phyloP scores from a whole-genome alignment of 305 asterid genomes.

The Ajuga reptans region DNA sequence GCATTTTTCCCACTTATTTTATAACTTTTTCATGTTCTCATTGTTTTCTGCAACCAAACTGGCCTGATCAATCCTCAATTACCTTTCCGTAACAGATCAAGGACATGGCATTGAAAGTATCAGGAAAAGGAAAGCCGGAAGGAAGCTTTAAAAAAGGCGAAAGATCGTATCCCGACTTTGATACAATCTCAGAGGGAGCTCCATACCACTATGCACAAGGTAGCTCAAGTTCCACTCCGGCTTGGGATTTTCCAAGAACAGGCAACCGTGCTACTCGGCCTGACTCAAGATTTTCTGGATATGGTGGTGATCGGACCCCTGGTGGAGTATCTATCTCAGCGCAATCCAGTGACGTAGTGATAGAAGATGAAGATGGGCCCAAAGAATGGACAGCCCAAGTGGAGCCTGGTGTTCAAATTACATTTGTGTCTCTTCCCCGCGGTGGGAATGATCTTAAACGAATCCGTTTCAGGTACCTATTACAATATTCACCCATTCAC shows the following conservation, averaged over 20 bases:
- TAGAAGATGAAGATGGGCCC: slow-evolving; percentile 57
- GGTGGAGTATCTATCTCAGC: slow-evolving; percentile 41
- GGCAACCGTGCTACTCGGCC: slow-evolving; percentile 33
- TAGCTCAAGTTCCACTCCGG: slow-evolving; percentile 78
- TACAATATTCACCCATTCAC: not conserved
- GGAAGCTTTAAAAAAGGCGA: slow-evolving; percentile 51
- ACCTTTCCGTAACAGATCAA: slow-evolving; percentile 47
- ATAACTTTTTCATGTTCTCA: not conserved
- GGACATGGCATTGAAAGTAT: slow-evolving; percentile 82
- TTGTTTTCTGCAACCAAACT: not conserved
- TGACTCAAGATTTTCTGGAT: slow-evolving; percentile 40
- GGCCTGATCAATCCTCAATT: not conserved
- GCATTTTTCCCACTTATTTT: too few relatives aligned
- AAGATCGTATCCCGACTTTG: slow-evolving; percentile 60
- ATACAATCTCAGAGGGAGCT: slow-evolving; percentile 58
- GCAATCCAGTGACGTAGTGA: slow-evolving; percentile 42
- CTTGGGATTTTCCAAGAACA: slow-evolving; percentile 67
- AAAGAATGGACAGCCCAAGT: slow-evolving; percentile 96
- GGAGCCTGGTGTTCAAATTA: slow-evolving; percentile 95
- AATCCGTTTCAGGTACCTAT: slow-evolving; percentile 79
- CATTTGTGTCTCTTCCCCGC: slow-evolving; percentile 73
- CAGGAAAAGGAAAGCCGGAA: slow-evolving; percentile 76
- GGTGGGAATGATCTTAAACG: slow-evolving; percentile 96
- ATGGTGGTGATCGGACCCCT: slow-evolving; percentile 43
- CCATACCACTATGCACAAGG: slow-evolving; percentile 50